These are phyloP conservation scores for Parastagonospora nodorum DNA, from an alignment of 2,329 filamentous ascomycete genomes.

Conservation along the genomic window DNA sequence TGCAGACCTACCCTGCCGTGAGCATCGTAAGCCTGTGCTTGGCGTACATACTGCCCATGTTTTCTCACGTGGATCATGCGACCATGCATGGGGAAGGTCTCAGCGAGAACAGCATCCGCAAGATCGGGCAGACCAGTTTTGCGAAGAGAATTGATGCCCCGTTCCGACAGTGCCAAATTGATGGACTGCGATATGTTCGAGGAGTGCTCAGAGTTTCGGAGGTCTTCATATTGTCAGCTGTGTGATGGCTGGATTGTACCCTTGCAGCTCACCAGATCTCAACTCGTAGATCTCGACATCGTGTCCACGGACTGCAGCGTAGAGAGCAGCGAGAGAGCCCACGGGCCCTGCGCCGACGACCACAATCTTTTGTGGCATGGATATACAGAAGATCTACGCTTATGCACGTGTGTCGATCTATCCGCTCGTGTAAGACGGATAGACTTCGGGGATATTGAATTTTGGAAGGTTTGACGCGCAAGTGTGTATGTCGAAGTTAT, in stretches of 20 bases:
- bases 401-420: no score
- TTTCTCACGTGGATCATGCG: constrained; percentile 90
- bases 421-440: no score
- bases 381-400: background rate
- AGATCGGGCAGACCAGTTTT: constrained; percentile 70
- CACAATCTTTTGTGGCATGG: constrained; percentile 68
- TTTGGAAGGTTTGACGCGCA: no score
- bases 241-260: background rate
- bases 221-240: constrained; percentile 63
- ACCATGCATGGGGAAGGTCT: constrained; percentile 90
- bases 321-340: constrained; percentile 87
- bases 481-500: background rate
- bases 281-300: constrained; percentile 94
- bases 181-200: constrained; percentile 99
- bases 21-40: constrained; percentile 87
- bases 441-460: background rate
- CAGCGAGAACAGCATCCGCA: constrained; percentile 72
- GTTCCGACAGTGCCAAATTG: constrained; percentile 91
- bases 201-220: constrained; percentile 79
- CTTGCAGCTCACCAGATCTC: constrained; percentile 71
- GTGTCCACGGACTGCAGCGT: constrained; percentile 86
- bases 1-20: constrained; percentile 73
- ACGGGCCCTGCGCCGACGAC: constrained; percentile 94
- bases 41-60: constrained; percentile 71
- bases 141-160: constrained; percentile 86